These are phyloP conservation scores for Exophiala phaeomuriformis DNA, from an alignment of 2,329 filamentous ascomycete species.

Conservation along the genomic window DNA sequence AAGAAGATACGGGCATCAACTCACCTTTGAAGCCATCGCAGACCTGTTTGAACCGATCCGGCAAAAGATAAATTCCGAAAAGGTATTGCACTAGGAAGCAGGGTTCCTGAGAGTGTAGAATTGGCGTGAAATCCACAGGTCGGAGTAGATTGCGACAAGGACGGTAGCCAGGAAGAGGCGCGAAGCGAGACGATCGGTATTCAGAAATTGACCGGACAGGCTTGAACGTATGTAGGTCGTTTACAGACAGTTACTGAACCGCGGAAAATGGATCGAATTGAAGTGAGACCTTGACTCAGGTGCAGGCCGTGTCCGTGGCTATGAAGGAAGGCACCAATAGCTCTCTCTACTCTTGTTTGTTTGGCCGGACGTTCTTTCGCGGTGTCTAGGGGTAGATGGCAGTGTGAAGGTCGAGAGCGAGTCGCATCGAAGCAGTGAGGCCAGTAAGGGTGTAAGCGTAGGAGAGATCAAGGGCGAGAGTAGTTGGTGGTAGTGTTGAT, in stretches of 20 bases:
- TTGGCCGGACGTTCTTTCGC: not conserved
- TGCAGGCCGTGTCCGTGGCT: slow-evolving; percentile 7
- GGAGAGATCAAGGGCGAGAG: not conserved
- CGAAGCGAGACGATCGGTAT: not conserved
- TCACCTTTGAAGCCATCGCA: slow-evolving; percentile 36
- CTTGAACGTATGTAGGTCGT: not conserved
- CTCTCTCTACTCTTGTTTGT: not conserved
- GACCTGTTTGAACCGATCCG: slow-evolving; percentile 2
- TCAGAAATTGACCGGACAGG: not conserved
- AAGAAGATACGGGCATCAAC: slow-evolving; percentile 27
- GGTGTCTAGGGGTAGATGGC: not conserved
- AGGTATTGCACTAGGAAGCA: slow-evolving; percentile 7
- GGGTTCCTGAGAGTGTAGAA: slow-evolving; percentile 12
- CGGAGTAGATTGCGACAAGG: slow-evolving; percentile 9
- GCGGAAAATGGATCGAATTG: not conserved
- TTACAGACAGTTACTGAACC: not conserved
- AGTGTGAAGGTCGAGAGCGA: not conserved
- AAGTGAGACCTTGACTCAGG: slow-evolving; percentile 10
- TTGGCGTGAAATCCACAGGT: slow-evolving; percentile 10
- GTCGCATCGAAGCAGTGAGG: not conserved
- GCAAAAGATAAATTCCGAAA: not conserved
- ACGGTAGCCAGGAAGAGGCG: slow-evolving; percentile 6
- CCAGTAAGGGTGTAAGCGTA: not conserved
- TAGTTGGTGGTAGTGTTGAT: not conserved
- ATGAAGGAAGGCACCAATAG: slow-evolving; percentile 5